These are phyloP conservation scores for Chenopodium formosanum DNA, from an alignment of 148 eudicot species.

Conservation along the genomic window DNA sequence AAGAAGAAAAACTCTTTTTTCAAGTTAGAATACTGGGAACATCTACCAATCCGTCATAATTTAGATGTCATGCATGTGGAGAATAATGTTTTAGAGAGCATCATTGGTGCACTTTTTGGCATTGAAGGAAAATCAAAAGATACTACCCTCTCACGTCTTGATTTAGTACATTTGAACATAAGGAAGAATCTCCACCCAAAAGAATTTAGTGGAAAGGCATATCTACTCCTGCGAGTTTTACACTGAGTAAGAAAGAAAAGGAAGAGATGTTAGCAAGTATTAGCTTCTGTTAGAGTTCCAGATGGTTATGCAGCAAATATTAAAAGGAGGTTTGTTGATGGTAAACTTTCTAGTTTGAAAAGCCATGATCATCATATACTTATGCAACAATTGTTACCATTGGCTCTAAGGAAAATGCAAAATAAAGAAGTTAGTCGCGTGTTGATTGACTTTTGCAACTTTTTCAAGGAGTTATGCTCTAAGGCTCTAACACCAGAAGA, in stretches of 20 bases:
- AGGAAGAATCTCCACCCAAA: conserved; percentile 6
- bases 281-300: not conserved
- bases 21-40: not conserved
- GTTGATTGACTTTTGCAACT: too few species aligned
- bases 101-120: conserved; percentile 6
- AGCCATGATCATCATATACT: not conserved
- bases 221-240: not conserved
- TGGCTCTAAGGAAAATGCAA: too few species aligned
- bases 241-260: conserved; percentile 9
- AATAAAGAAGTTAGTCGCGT: too few species aligned
- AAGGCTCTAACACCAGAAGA: not conserved
- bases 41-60: not conserved
- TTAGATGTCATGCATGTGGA: conserved; percentile 11
- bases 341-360: not conserved
- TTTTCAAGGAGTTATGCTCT: not conserved
- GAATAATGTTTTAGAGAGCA: conserved; percentile 1
- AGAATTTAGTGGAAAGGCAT: not conserved
- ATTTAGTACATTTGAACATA: not conserved
- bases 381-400: too few species aligned
- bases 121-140: conserved; percentile 10
- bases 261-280: not conserved
- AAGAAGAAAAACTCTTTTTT: not conserved
- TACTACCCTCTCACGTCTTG: not conserved
- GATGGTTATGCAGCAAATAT: conserved; percentile 12
- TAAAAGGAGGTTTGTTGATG: conserved; percentile 1